A percentile compares a stretch with the other conserved stretches of the same genome.
Evolutionary conservation across 176 grass and related monocot species (phyloP).

Genomic region (Zea luxurians): DNA sequence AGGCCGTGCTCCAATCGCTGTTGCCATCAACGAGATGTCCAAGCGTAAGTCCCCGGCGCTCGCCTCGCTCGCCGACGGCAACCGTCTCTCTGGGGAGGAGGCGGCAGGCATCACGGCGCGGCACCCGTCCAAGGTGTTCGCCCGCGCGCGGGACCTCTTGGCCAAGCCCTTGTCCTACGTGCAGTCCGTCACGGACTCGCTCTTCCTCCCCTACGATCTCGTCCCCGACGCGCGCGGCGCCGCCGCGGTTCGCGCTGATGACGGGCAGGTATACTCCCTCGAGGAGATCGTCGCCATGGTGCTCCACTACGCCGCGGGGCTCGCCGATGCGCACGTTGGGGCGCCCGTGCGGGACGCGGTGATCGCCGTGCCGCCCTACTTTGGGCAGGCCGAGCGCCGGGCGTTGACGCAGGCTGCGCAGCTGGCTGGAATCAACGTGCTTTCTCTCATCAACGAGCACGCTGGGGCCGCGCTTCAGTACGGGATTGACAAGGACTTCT

Average conservation of each 20-base stretch:
- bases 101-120: slow-evolving; percentile 81
- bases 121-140: slow-evolving; percentile 87
- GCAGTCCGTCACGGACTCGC: slow-evolving; percentile 50
- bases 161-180: slow-evolving; percentile 69
- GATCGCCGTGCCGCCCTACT: slow-evolving; percentile 82
- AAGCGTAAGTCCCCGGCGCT: slow-evolving; percentile 97
- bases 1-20: slow-evolving; percentile 64
- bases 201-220: slow-evolving; percentile 87
- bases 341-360: slow-evolving; percentile 76
- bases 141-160: slow-evolving; percentile 76
- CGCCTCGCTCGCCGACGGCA: slow-evolving; percentile 60
- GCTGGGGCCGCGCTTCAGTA: slow-evolving; percentile 96
- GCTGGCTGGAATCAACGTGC: slow-evolving; percentile 81
- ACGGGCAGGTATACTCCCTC: slow-evolving; percentile 63
- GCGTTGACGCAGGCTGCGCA: slow-evolving; percentile 79
- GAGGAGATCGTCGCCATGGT: slow-evolving; percentile 95
- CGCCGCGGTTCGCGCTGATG: slow-evolving; percentile 61
- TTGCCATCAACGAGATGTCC: slow-evolving; percentile 99
- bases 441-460: slow-evolving; percentile 93
- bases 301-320: slow-evolving; percentile 67
- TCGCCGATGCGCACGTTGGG: slow-evolving; percentile 72
- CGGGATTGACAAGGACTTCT: slow-evolving; percentile 95
- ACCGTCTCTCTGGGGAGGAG: slow-evolving; percentile 91
- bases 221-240: slow-evolving; percentile 78
- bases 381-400: slow-evolving; percentile 85